Percentiles rank a stretch among this genome's conserved stretches.
Conservation (phyloP, 345 rosid species). For the Hirschfeldia incana region DNA sequence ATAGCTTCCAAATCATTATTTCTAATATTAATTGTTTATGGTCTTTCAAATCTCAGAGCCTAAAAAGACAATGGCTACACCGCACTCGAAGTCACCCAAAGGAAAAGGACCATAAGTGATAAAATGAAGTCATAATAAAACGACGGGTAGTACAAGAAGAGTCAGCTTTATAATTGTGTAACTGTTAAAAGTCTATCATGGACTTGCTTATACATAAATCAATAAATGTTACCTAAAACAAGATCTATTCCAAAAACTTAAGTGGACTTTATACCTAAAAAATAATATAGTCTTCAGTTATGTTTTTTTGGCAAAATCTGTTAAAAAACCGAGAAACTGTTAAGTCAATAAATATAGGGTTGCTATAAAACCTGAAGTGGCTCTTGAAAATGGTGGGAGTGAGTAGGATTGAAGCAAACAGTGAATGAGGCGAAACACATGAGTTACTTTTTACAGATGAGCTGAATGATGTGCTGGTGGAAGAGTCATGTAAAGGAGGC, state of each 20-base stretch:
- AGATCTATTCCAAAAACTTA: no score
- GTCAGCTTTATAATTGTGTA: neutral
- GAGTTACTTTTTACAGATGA: slow-evolving; percentile 17
- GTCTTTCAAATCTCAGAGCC: no score
- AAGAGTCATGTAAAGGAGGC: slow-evolving; percentile 17
- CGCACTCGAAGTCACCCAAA: neutral
- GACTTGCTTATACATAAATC: no score
- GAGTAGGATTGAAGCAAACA: slow-evolving; percentile 17
- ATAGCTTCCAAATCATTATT: no score
- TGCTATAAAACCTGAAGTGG: slow-evolving; percentile 6
- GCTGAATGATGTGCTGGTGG: slow-evolving; percentile 6
- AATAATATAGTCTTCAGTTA: neutral
- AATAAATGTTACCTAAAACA: no score
- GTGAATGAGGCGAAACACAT: slow-evolving; percentile 1
- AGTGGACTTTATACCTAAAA: neutral
- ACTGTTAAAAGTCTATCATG: neutral
- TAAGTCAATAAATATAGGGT: neutral
- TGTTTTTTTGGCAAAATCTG: neutral
- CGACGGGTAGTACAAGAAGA: neutral
- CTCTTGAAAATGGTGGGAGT: neutral
- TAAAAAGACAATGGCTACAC: no score
- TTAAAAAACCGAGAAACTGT: neutral
- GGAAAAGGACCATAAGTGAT: slow-evolving; percentile 12
- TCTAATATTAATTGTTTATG: no score
- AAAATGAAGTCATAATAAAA: neutral